Conservation (phyloP, 2,329 filamentous ascomycete species). For the Penicillium griseofulvum region DNA sequence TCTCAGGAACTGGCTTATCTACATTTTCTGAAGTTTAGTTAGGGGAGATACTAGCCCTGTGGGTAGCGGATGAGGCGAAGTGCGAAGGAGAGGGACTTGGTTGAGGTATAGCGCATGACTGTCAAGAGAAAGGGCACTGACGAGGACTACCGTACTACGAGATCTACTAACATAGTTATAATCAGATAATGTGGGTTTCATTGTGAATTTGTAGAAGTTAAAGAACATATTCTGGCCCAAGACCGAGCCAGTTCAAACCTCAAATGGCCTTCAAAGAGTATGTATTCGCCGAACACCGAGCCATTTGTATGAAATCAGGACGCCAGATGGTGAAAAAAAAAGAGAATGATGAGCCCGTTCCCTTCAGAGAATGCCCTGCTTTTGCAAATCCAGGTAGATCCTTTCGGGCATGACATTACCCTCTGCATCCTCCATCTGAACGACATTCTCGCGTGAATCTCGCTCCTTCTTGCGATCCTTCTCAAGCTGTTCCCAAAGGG, state of each 20-base stretch:
- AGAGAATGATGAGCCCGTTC: background rate
- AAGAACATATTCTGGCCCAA: background rate
- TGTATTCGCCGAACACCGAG: constrained; percentile 32
- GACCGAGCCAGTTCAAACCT: background rate
- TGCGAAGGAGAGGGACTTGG: too few species aligned
- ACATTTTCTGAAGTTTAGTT: too few species aligned
- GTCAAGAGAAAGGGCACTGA: too few species aligned
- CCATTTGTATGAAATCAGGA: constrained; percentile 22
- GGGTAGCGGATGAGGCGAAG: too few species aligned
- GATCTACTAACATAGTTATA: too few species aligned
- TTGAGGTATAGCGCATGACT: too few species aligned
- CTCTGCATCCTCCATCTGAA: constrained; percentile 97
- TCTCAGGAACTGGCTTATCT: too few species aligned
- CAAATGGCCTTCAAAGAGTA: background rate
- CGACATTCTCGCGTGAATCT: constrained; percentile 74
- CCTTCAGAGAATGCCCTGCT: constrained; percentile 74
- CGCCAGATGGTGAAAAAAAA: background rate
- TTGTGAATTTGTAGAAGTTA: background rate
- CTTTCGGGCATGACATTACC: constrained; percentile 99
- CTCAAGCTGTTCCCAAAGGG: constrained; percentile 91
- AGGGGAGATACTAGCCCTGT: too few species aligned
- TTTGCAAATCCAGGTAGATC: constrained; percentile 92
- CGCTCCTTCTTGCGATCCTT: constrained; percentile 76
- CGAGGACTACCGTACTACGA: too few species aligned
- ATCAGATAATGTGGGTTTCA: background rate